phyloP scores from a whole-genome alignment of 2,329 filamentous ascomycete genomes.

The Cladophialophora bantiana region DNA sequence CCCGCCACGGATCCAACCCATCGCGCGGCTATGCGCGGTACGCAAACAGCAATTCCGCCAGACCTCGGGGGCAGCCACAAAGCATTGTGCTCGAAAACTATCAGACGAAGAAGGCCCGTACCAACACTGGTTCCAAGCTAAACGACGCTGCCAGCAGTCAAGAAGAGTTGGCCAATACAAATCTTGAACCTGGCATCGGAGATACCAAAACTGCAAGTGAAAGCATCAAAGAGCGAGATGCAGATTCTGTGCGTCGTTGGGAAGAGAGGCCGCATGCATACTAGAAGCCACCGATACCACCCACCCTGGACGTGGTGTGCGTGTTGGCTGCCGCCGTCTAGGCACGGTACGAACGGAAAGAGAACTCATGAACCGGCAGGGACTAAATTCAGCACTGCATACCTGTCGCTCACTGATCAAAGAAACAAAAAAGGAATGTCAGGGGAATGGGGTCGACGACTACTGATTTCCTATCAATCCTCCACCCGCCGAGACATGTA shows the following conservation, averaged over 20 bases:
- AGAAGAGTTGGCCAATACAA: slow-evolving; percentile 13
- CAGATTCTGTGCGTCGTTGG: slow-evolving; percentile 8
- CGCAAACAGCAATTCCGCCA: slow-evolving; percentile 6
- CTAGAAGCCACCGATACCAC: not conserved
- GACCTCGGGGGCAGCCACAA: not conserved
- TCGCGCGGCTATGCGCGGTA: slow-evolving; percentile 12
- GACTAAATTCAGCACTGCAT: not conserved
- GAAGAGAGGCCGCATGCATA: slow-evolving; percentile 15
- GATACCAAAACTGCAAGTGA: slow-evolving; percentile 8
- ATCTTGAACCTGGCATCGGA: slow-evolving; percentile 9
- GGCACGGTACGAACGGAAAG: not conserved
- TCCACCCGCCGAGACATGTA: not conserved
- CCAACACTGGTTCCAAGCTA: not conserved
- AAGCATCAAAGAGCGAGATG: slow-evolving; percentile 6
- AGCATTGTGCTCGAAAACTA: slow-evolving; percentile 9
- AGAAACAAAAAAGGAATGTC: not conserved
- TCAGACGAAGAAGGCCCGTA: slow-evolving; percentile 6
- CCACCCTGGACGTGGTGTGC: not conserved
- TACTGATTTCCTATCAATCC: not conserved
- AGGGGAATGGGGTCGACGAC: not conserved
- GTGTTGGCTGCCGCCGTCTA: not conserved
- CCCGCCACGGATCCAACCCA: slow-evolving; percentile 8
- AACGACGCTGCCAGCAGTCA: slow-evolving; percentile 15
- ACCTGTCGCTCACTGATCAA: not conserved
- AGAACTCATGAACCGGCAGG: not conserved